A percentile compares a stretch with the other conserved stretches of the same genome.
These are phyloP conservation scores for Taphrina communis DNA, from an alignment of 1,139 yeast genomes.

Conservation along the genomic window DNA sequence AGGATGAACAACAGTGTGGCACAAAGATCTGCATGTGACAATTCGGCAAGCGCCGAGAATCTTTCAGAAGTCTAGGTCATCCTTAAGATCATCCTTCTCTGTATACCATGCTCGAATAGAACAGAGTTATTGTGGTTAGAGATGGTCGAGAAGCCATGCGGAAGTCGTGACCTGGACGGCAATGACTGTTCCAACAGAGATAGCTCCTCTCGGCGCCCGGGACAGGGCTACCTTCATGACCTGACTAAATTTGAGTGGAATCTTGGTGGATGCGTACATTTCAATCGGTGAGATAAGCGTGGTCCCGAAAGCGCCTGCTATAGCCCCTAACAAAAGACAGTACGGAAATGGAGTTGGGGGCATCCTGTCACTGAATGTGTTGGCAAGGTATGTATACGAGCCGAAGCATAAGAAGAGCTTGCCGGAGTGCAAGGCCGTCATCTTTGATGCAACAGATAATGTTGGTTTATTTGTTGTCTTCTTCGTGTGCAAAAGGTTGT, in stretches of 20 bases:
- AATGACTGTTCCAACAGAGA: constrained; percentile 27
- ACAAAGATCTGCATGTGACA: no score
- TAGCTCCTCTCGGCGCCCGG: constrained; percentile 27
- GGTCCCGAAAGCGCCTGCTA: constrained; percentile 25
- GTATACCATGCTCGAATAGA: no score
- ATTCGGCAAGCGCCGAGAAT: no score
- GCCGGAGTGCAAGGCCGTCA: constrained; percentile 7
- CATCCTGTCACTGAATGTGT: constrained; percentile 16
- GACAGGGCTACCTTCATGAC: constrained; percentile 8
- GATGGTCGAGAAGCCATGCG: constrained; percentile 14
- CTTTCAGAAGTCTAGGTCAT: no score
- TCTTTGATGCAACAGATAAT: background rate
- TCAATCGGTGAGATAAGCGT: constrained; percentile 21
- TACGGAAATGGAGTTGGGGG: constrained; percentile 21
- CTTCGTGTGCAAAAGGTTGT: background rate
- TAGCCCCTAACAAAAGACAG: constrained; percentile 14
- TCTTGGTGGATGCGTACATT: constrained; percentile 7
- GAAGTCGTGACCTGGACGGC: constrained; percentile 27
- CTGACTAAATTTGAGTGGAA: constrained; percentile 2
- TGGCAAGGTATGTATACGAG: constrained; percentile 27
- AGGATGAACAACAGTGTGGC: no score
- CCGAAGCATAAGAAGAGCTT: constrained; percentile 28
- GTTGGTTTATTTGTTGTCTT: constrained; percentile 3
- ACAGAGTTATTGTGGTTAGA: background rate
- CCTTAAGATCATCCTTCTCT: no score